Evolutionary conservation across 2,329 filamentous ascomycete genomes (phyloP), one percentile per base, ranked within the genome.

Genomic region (Microsporum audouinii): DNA sequence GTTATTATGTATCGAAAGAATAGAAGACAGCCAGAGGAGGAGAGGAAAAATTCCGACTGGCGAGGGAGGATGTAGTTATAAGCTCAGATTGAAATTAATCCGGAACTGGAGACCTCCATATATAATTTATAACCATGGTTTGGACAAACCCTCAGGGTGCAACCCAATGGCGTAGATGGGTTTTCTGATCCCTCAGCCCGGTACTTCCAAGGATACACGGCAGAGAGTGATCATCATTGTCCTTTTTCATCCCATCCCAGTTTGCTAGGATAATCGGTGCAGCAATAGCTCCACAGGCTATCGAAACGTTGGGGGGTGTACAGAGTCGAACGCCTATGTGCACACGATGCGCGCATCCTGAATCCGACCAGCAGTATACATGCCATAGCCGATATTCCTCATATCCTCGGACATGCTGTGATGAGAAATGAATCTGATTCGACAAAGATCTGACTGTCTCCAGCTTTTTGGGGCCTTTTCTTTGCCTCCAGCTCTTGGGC

Each of bases 101-200:
- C 33, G 51, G 51, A 36, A 14, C 29, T n/a, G 5, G 33, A 34
- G 17, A 23, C 51, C 49, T 27, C 51, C 31, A 55, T 51, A 17
- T n/a, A 43, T 43, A 43, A 43, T n/a, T n/a, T 36, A 31, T 33
- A 55, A 55, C 51, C 51, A 55, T 36, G 51, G 51, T 55, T 55
- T 34, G 51, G 51, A 12, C 14, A 17, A 55, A 17, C n/a, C 51
- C 5, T 17, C n/a, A 31, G 51, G 51, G 51, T 34, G 51, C 14
- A 55, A 55, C 51, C 51, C 29, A 36, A 55, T 55, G 33, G 51
- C 29, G 51, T n/a, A 55, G 27, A 10, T 14, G 23, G 33, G n/a
- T 3, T 17, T n/a, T 31, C 51, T 12, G 7, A 36, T n/a, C 51
- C 31, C 51, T 55, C 31, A n/a, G 14, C 29, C 29, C 2, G 23